phyloP scores from a whole-genome alignment of 2,329 filamentous ascomycete species.

The Talaromyces sp. region DNA sequence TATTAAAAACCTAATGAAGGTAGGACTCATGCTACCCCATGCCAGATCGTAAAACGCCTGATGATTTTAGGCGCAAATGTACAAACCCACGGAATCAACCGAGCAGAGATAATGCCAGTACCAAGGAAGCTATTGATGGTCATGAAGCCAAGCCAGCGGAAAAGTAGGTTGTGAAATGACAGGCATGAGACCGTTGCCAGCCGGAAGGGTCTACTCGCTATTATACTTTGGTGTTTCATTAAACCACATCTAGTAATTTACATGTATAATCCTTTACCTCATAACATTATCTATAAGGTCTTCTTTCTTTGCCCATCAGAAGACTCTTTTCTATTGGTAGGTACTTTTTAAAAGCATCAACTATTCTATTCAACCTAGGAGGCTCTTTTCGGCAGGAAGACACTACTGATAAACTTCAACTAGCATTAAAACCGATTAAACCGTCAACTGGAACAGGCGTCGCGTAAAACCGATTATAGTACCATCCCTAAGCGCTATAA shows the following conservation, averaged over 20 bases:
- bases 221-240: no score
- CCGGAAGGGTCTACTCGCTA: no score
- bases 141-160: no score
- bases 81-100: neutral
- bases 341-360: neutral
- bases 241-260: no score
- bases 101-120: neutral
- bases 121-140: no score
- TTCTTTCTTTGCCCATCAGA: neutral
- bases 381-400: neutral
- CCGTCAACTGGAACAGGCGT: neutral
- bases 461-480: neutral
- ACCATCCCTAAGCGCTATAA: neutral
- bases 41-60: conserved; percentile 2
- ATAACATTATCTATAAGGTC: neutral
- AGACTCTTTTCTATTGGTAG: neutral
- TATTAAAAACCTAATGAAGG: neutral
- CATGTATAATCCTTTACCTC: neutral
- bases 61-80: conserved; percentile 1
- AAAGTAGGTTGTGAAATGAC: no score
- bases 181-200: no score
- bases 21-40: conserved; percentile 7
- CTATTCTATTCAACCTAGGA: neutral
- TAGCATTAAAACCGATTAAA: neutral
- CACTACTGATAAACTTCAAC: neutral